Evolutionary conservation across 768 basidiomycete genomes (phyloP).

Genomic region (Russula abietina): DNA sequence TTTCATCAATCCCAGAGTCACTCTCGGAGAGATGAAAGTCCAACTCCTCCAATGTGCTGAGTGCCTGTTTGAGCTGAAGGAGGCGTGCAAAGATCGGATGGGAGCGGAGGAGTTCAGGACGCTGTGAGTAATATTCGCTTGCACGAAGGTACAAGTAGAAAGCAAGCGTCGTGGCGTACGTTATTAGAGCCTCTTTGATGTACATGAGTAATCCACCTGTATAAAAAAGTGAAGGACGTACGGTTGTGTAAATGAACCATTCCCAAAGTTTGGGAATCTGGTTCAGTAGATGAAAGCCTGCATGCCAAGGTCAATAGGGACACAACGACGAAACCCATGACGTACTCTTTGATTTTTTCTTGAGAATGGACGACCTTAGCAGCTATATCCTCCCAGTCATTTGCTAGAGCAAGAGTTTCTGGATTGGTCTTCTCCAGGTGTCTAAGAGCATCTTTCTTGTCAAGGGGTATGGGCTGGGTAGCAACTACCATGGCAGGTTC

Average conservation of each 20-base stretch:
- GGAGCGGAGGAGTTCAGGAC: constrained; percentile 54
- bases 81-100: constrained; percentile 75
- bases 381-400: constrained; percentile 77
- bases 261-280: constrained; percentile 54
- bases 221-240: constrained; percentile 38
- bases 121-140: constrained; percentile 54
- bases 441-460: constrained; percentile 54
- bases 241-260: constrained; percentile 86
- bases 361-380: constrained; percentile 44
- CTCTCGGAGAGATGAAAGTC: constrained; percentile 53
- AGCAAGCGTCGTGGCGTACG: constrained; percentile 84
- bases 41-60: constrained; percentile 79
- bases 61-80: constrained; percentile 73
- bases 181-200: constrained; percentile 72
- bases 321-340: not conserved
- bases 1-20: constrained; percentile 38
- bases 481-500: constrained; percentile 35
- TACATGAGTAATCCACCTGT: not conserved
- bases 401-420: constrained; percentile 71
- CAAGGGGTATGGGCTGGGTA: constrained; percentile 40
- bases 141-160: constrained; percentile 89
- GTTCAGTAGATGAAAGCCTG: constrained; percentile 46
- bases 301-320: constrained; percentile 3
- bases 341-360: constrained; percentile 51
- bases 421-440: constrained; percentile 71